Evolutionary conservation across 2,329 filamentous ascomycete genomes (phyloP), one percentile per base, ranked within the genome.

Genomic region (Aspergillus felis): DNA sequence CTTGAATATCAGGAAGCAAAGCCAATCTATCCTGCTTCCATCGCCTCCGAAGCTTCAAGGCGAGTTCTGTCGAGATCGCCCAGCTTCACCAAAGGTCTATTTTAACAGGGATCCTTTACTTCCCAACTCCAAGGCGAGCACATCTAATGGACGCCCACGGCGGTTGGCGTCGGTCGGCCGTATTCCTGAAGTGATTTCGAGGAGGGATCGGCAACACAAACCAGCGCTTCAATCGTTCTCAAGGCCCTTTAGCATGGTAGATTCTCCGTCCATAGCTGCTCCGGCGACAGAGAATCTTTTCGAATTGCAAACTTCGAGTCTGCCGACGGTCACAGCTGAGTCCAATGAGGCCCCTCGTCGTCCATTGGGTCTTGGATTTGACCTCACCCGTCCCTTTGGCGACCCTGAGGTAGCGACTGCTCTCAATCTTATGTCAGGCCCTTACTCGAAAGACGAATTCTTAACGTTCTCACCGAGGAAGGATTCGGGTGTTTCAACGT

Each of bases 171-270:
- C 93, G 64, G 87, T 96, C 50, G 92, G 92, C 8, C 85, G 92
- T 17, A 96, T 96, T 53, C 92, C 92, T 8, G 87, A 86, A 66
- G 91, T 96, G 3, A 81, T 93, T 29, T 90, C 85, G 49, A 86
- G 83, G 52, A 77, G 79, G 50, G 81, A 82, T 50, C 83, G 87
- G 54, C 79, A 86, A 38, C 84, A 88, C 60, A 84, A 84, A 50
- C 84, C 85, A 1, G 87, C 90, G 0, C 84, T 89, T 1, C 87
- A 86, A 69, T 96, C 91, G 32, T 96, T 96, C 71, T 96, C 92
- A 3, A 82, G 91, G 8, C 91, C 92, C 0, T 96, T 96, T 69
- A 81, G 85, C 64, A 64, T 66, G 20, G 76, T 69, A 3, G 75
- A 79, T 17, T 73, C 75, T 3, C 78, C 81, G 50, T 77, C 78